Percentiles rank a stretch among this genome's conserved stretches.
Conservation (phyloP, 208 protist genomes). For the Trichomonas gallinae region DNA sequence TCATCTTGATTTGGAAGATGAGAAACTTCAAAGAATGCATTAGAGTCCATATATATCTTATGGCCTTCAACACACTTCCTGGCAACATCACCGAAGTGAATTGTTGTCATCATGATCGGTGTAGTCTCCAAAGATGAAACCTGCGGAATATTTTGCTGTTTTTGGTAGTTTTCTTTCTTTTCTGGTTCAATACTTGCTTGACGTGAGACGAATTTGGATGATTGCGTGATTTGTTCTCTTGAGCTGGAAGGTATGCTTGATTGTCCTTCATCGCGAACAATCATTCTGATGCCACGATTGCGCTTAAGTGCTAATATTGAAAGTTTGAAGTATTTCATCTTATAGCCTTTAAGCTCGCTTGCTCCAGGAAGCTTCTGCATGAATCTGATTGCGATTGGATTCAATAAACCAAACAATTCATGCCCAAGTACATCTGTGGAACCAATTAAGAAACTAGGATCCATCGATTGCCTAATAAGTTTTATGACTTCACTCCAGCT, state of each 20-base stretch:
- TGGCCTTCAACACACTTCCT: not conserved
- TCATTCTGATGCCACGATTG: not conserved
- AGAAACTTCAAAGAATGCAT: not conserved
- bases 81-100: not conserved
- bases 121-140: not conserved
- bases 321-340: not conserved
- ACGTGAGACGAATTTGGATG: not conserved
- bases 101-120: not conserved
- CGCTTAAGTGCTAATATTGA: not conserved
- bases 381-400: not conserved
- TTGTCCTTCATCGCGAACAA: not conserved
- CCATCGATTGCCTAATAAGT: no score
- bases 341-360: not conserved
- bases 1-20: not conserved
- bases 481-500: not conserved
- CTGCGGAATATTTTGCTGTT: no score
- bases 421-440: not conserved
- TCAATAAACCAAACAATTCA: not conserved
- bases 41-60: not conserved
- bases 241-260: no score
- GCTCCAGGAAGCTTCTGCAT: not conserved
- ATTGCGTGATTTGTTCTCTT: not conserved
- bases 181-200: not conserved
- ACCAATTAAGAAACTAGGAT: not conserved
- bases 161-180: not conserved